Conservation (phyloP, 768 basidiomycete species). For the Panaeolus cyanescens region DNA sequence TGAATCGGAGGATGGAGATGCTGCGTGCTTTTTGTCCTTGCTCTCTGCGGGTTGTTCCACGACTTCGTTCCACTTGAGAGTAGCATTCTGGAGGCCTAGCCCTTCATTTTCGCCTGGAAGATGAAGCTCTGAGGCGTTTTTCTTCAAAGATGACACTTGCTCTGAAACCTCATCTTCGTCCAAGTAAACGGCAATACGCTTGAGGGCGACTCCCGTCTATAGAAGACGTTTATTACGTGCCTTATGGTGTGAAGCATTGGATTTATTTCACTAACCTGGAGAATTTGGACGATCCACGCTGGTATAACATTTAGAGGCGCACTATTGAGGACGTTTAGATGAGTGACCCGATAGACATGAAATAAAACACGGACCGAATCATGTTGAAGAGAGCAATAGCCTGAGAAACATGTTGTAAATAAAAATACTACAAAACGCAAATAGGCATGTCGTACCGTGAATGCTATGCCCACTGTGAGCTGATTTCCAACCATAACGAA, state of each 20-base stretch:
- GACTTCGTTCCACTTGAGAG: constrained; percentile 65
- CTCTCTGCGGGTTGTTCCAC: constrained; percentile 25
- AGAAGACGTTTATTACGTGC: neutral
- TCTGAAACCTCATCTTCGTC: constrained; percentile 70
- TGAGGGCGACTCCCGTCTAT: constrained; percentile 62
- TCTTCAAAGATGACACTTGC: constrained; percentile 68
- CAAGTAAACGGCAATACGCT: constrained; percentile 68
- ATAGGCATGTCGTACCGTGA: constrained; percentile 57
- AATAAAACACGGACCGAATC: constrained; percentile 55
- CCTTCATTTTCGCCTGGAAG: constrained; percentile 36
- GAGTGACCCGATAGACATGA: no score
- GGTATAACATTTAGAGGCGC: constrained; percentile 81
- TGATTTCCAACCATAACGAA: constrained; percentile 74
- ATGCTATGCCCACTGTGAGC: constrained; percentile 78
- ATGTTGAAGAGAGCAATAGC: constrained; percentile 84
- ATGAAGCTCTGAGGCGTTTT: constrained; percentile 26
- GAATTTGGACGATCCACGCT: constrained; percentile 73
- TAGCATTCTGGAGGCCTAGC: constrained; percentile 59
- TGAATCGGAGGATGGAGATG: constrained; percentile 15
- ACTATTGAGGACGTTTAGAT: constrained; percentile 27
- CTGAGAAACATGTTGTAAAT: constrained; percentile 26
- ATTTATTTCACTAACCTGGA: constrained; percentile 45
- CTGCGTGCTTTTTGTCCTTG: constrained; percentile 17
- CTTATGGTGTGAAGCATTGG: neutral
- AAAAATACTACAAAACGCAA: neutral